A percentile compares a stretch with the other conserved stretches of the same genome.
Evolutionary conservation across 345 rosid genomes (phyloP).

Genomic region (Bruguiera gymnorhiza): DNA sequence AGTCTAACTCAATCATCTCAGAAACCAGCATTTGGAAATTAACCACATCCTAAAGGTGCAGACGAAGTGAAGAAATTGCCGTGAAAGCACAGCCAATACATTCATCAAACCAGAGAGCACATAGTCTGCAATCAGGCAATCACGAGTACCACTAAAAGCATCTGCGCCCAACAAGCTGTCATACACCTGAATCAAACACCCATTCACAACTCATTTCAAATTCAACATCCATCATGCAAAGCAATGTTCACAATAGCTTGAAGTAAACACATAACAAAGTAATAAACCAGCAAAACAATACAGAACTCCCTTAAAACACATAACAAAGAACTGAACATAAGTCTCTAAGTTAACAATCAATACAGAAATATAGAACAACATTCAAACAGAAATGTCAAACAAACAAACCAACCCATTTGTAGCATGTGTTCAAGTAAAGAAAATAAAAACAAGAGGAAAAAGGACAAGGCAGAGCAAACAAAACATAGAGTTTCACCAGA

Average conservation of each 20-base stretch:
- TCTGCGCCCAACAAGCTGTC: constrained; percentile 89
- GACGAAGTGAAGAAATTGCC: constrained; percentile 49
- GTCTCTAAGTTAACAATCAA: background rate
- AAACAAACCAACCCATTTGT: background rate
- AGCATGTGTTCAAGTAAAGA: background rate
- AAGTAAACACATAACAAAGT: constrained; percentile 2
- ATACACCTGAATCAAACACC: constrained; percentile 90
- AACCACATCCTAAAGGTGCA: constrained; percentile 54
- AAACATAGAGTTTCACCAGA: no score
- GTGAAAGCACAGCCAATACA: constrained; percentile 67
- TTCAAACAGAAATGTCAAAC: background rate
- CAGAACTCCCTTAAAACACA: background rate
- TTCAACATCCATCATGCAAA: constrained; percentile 26
- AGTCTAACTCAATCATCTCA: constrained; percentile 44
- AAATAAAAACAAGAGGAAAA: no score
- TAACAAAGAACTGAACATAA: background rate
- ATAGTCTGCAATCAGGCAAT: constrained; percentile 72
- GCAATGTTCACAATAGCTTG: constrained; percentile 17
- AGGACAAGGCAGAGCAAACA: no score
- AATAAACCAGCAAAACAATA: constrained; percentile 1
- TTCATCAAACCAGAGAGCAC: constrained; percentile 72
- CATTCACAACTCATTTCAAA: constrained; percentile 73
- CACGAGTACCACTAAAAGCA: constrained; percentile 95
- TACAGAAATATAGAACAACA: background rate
- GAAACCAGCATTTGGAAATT: constrained; percentile 51